These are phyloP conservation scores for Ogataea nonfermentans DNA, from an alignment of 805 yeast species.

Conservation along the genomic window DNA sequence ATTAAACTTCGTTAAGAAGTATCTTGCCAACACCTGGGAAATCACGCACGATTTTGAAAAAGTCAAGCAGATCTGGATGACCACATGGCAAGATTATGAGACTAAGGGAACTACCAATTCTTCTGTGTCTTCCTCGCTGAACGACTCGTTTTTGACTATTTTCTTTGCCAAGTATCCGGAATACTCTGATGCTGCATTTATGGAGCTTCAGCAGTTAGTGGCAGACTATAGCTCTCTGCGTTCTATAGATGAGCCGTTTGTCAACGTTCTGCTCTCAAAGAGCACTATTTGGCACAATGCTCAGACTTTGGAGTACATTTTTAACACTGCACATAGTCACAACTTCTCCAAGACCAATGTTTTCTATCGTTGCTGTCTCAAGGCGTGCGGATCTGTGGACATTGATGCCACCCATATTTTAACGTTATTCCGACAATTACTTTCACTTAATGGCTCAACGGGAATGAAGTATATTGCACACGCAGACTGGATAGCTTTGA, in stretches of 20 bases:
- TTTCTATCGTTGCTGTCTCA: slow-evolving; percentile 68
- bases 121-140: slow-evolving; percentile 69
- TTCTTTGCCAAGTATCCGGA: slow-evolving; percentile 61
- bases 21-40: slow-evolving; percentile 58
- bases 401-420: slow-evolving; percentile 54
- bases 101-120: slow-evolving; percentile 49
- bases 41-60: slow-evolving; percentile 55
- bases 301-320: slow-evolving; percentile 60
- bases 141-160: slow-evolving; percentile 63
- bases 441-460: slow-evolving; percentile 45
- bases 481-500: slow-evolving; percentile 82
- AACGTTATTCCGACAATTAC: slow-evolving; percentile 31
- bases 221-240: slow-evolving; percentile 53
- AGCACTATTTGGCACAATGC: slow-evolving; percentile 66
- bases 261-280: slow-evolving; percentile 71
- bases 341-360: slow-evolving; percentile 62
- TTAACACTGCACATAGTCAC: slow-evolving; percentile 57
- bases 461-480: slow-evolving; percentile 66
- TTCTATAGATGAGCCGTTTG: slow-evolving; percentile 73
- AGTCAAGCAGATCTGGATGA: slow-evolving; percentile 61
- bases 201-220: slow-evolving; percentile 55
- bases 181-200: slow-evolving; percentile 53
- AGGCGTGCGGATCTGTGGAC: slow-evolving; percentile 66
- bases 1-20: slow-evolving; percentile 68
- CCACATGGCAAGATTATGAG: slow-evolving; percentile 58